These are phyloP conservation scores for Phytophthora cryptogea DNA, from an alignment of 352 stramenopile genomes.

Conservation along the genomic window DNA sequence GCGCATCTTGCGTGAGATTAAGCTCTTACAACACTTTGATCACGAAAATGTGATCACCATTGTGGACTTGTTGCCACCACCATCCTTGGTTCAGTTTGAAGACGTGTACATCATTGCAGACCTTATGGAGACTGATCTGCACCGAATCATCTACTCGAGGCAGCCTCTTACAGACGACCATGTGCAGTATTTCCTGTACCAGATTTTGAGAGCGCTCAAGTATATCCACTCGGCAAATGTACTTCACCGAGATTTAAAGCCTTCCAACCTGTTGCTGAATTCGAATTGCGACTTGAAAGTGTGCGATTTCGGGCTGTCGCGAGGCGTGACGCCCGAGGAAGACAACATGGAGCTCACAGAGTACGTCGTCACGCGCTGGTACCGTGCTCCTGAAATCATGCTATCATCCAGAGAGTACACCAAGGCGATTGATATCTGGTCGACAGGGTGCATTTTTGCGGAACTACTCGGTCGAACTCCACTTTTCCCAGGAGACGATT, in stretches of 20 bases:
- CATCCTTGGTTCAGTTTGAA: conserved; percentile 93
- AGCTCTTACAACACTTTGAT: conserved; percentile 93
- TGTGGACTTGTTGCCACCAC: conserved; percentile 94
- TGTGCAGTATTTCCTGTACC: conserved; percentile 94
- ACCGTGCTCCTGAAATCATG: conserved; percentile 96
- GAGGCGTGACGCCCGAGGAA: conserved; percentile 78
- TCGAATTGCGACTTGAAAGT: conserved; percentile 93
- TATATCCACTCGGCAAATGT: conserved; percentile 95
- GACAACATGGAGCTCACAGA: conserved; percentile 92
- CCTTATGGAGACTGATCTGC: conserved; percentile 98
- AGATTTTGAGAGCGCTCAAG: conserved; percentile 96
- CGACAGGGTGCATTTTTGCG: conserved; percentile 94
- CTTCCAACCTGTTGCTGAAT: conserved; percentile 97
- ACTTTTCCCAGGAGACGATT: conserved; percentile 97
- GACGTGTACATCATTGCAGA: conserved; percentile 98
- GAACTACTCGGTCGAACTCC: conserved; percentile 90
- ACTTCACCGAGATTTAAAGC: conserved; percentile 97
- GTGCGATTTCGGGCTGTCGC: conserved; percentile 92
- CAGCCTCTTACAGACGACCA: conserved; percentile 93
- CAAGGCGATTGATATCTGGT: conserved; percentile 97
- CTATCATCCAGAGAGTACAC: conserved; percentile 96
- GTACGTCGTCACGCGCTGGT: conserved; percentile 95
- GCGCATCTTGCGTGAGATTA: conserved; percentile 98
- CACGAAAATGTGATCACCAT: conserved; percentile 97
- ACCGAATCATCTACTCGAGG: conserved; percentile 98